These are phyloP conservation scores for Magnusiomyces ingens DNA, from an alignment of 1,139 yeast species.

Conservation along the genomic window DNA sequence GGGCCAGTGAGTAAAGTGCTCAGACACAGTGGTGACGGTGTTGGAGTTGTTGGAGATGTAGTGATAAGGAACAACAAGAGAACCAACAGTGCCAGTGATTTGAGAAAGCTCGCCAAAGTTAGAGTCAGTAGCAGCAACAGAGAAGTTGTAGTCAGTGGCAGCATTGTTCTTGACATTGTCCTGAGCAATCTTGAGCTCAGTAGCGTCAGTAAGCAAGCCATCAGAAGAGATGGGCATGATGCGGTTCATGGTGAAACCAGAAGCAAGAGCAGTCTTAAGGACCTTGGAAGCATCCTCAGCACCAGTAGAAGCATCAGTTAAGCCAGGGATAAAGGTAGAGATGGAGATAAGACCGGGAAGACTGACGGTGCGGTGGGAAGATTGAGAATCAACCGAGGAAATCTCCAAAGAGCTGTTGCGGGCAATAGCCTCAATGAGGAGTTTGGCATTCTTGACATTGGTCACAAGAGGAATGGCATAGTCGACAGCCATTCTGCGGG, in stretches of 20 bases:
- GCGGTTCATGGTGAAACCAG: constrained; percentile 87
- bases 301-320: constrained; percentile 36
- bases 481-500: constrained; percentile 99
- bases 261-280: constrained; percentile 63
- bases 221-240: constrained; percentile 65
- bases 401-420: constrained; percentile 63
- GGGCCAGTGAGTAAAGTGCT: constrained; percentile 84
- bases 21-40: constrained; percentile 68
- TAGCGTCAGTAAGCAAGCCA: constrained; percentile 60
- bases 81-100: constrained; percentile 63
- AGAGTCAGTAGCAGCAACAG: constrained; percentile 73
- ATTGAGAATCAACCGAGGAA: constrained; percentile 76
- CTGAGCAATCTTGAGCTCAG: constrained; percentile 54
- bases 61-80: constrained; percentile 75
- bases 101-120: constrained; percentile 59
- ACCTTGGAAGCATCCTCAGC: constrained; percentile 53
- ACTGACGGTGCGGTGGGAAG: constrained; percentile 75
- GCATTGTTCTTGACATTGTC: constrained; percentile 44
- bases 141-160: constrained; percentile 74
- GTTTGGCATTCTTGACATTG: constrained; percentile 94
- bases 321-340: constrained; percentile 69
- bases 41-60: constrained; percentile 53
- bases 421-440: constrained; percentile 87
- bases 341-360: constrained; percentile 86
- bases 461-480: constrained; percentile 96